These are phyloP conservation scores for Trypanosoma congolense DNA, from an alignment of 208 protist species.

Conservation along the genomic window DNA sequence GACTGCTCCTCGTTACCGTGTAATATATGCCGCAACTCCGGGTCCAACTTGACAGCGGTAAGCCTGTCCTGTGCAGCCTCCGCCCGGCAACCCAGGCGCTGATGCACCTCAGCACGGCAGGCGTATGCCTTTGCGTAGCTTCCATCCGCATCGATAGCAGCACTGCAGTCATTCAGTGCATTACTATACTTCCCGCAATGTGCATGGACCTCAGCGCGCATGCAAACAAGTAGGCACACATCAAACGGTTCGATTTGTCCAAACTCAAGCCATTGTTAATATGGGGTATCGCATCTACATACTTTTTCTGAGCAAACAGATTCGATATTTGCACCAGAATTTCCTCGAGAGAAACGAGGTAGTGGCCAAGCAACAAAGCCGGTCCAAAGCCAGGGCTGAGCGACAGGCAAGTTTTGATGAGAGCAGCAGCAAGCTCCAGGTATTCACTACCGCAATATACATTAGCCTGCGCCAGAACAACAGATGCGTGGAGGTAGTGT, in stretches of 20 bases:
- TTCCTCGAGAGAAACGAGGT: conserved; percentile 63
- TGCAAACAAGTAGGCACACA: conserved; percentile 39
- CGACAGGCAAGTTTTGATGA: conserved; percentile 59
- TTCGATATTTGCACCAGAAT: conserved; percentile 27
- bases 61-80: conserved; percentile 53
- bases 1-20: conserved; percentile 35
- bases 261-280: conserved; percentile 44
- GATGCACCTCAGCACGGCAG: conserved; percentile 40
- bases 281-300: conserved; percentile 27
- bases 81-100: conserved; percentile 17
- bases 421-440: conserved; percentile 63
- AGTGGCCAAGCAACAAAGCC: conserved; percentile 57
- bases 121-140: conserved; percentile 41
- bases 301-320: conserved; percentile 26
- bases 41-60: conserved; percentile 29
- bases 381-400: conserved; percentile 47
- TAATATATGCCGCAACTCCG: conserved; percentile 28
- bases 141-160: conserved; percentile 37
- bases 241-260: conserved; percentile 34
- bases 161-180: conserved; percentile 60
- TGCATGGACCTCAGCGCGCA: conserved; percentile 45
- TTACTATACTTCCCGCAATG: conserved; percentile 28
- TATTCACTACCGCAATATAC: conserved; percentile 65
- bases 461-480: conserved; percentile 74
- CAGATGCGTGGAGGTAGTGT: conserved; percentile 60